Conservation (phyloP, 352 stramenopile genomes). For the Phytophthora palmivora region DNA sequence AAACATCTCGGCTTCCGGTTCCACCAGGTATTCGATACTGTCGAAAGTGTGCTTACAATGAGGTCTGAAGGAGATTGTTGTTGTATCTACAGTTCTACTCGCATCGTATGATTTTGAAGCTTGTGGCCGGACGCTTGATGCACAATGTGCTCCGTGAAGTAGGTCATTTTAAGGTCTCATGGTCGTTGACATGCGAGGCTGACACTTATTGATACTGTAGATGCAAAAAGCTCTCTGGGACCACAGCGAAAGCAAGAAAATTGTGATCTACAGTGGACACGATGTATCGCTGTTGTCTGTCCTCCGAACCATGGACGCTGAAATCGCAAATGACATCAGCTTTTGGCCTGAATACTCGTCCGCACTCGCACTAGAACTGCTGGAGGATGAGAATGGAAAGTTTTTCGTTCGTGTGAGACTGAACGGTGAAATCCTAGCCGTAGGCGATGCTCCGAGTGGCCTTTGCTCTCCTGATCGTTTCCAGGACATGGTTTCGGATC, state of each 20-base stretch:
- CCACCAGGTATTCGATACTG: constrained; percentile 49
- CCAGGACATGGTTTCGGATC: constrained; percentile 47
- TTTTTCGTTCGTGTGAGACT: constrained; percentile 70
- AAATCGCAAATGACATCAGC: constrained; percentile 47
- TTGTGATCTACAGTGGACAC: constrained; percentile 86
- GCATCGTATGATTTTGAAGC: constrained; percentile 64
- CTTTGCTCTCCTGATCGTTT: constrained; percentile 52
- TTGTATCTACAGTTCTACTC: constrained; percentile 70
- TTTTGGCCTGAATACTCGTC: constrained; percentile 85
- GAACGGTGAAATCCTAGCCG: constrained; percentile 49
- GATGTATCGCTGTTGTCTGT: constrained; percentile 81
- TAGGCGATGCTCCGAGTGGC: constrained; percentile 26
- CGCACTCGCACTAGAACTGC: constrained; percentile 68
- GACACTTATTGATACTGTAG: constrained; percentile 20
- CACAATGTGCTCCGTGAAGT: constrained; percentile 64
- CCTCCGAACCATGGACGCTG: constrained; percentile 66
- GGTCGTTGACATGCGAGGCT: background rate
- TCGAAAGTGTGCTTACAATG: background rate
- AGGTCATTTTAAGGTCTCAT: background rate
- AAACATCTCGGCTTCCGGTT: constrained; percentile 79
- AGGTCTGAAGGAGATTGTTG: constrained; percentile 7
- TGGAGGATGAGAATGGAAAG: constrained; percentile 59
- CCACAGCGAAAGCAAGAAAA: constrained; percentile 49
- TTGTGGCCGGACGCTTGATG: constrained; percentile 70
- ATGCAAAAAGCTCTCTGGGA: constrained; percentile 52